Evolutionary conservation across 495 filamentous ascomycete genomes (phyloP).

Genomic region (Hypoxylon rickii): DNA sequence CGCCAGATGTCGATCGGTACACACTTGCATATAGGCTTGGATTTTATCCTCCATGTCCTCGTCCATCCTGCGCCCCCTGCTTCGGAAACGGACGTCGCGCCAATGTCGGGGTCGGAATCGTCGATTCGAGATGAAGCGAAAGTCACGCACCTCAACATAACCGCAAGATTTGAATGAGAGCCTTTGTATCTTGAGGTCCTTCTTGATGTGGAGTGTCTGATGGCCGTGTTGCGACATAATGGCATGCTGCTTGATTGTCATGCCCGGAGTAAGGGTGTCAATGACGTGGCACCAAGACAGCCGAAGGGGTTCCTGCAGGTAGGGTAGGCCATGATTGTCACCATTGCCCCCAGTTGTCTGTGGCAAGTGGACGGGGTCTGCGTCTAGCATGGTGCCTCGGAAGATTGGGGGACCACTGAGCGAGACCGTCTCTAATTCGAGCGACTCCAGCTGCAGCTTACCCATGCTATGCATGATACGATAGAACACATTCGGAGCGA

Average conservation of each 20-base stretch:
- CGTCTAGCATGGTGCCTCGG: not conserved
- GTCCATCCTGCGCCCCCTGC: no score
- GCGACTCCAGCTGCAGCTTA: constrained; percentile 31
- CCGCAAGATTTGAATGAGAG: constrained; percentile 52
- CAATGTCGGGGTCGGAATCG: not conserved
- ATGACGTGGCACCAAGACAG: constrained; percentile 49
- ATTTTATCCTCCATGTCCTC: not conserved
- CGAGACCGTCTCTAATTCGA: constrained; percentile 53
- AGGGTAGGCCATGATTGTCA: constrained; percentile 1
- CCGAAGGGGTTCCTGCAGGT: not conserved
- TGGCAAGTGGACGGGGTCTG: no score
- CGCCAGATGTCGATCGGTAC: constrained; percentile 34
- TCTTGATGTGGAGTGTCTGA: not conserved
- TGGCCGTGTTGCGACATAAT: not conserved
- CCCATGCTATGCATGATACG: constrained; percentile 32
- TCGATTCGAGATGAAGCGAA: constrained; percentile 17
- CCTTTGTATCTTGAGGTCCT: constrained; percentile 30
- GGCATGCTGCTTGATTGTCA: constrained; percentile 26
- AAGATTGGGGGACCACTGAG: constrained; percentile 41
- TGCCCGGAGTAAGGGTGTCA: constrained; percentile 46
- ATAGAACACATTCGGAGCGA: constrained; percentile 46
- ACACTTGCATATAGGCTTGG: constrained; percentile 28
- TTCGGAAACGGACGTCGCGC: no score
- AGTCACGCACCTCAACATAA: constrained; percentile 41
- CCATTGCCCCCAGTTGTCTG: no score